A percentile compares a stretch with the other conserved stretches of the same genome.
Conservation (phyloP, 1,284 basidiomycete genomes). For the Xanthoconium separans region DNA sequence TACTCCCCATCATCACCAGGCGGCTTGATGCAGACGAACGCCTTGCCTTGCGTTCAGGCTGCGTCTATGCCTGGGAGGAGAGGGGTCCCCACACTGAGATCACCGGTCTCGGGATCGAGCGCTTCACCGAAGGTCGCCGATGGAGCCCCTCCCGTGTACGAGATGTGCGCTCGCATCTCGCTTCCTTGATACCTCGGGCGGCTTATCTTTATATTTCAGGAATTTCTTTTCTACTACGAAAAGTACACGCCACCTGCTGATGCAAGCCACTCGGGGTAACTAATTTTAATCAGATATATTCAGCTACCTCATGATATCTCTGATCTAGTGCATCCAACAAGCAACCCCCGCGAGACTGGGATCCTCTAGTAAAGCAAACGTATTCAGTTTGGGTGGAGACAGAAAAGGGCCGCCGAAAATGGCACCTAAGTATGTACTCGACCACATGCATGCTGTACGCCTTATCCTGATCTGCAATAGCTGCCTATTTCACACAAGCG, state of each 20-base stretch:
- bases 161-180: conserved; percentile 51
- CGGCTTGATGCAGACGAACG: conserved; percentile 77
- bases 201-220: conserved; percentile 40
- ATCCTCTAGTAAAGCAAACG: conserved; percentile 74
- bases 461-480: conserved; percentile 37
- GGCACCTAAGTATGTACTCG: conserved; percentile 65
- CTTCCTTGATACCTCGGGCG: background rate
- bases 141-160: conserved; percentile 79
- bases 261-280: conserved; percentile 41
- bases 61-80: conserved; percentile 85
- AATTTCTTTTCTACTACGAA: conserved; percentile 81
- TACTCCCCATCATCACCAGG: conserved; percentile 72
- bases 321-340: conserved; percentile 35
- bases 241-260: conserved; percentile 54
- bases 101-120: conserved; percentile 75
- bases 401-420: conserved; percentile 63
- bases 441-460: conserved; percentile 13
- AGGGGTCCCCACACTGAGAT: conserved; percentile 72
- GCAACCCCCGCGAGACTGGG: conserved; percentile 62
- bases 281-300: conserved; percentile 5
- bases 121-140: conserved; percentile 74
- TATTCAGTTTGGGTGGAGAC: conserved; percentile 73
- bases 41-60: conserved; percentile 60
- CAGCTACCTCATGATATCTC: conserved; percentile 13
- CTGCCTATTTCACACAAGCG: conserved; percentile 74